phyloP scores from a whole-genome alignment of 2,329 filamentous ascomycete species.

The Neonectria hederae region DNA sequence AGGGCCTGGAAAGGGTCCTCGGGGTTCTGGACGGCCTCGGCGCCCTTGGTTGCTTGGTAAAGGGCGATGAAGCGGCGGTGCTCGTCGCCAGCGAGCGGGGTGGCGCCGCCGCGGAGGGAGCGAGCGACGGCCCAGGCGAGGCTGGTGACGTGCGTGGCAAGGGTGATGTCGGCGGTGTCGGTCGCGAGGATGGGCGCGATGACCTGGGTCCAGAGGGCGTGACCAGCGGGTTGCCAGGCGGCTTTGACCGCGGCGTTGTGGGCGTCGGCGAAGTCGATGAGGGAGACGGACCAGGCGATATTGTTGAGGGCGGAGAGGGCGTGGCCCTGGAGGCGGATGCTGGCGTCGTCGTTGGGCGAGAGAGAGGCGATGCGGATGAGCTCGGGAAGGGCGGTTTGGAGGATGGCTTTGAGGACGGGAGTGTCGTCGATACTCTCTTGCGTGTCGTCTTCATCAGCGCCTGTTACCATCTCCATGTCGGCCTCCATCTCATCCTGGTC shows the following conservation, averaged over 20 bases:
- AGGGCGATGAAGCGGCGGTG: conserved; percentile 72
- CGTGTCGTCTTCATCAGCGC: conserved; percentile 54
- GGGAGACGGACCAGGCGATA: conserved; percentile 72
- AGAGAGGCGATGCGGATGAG: conserved; percentile 59
- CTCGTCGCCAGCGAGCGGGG: conserved; percentile 62
- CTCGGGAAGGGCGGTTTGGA: conserved; percentile 51
- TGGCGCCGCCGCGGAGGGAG: conserved; percentile 57
- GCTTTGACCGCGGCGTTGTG: conserved; percentile 61
- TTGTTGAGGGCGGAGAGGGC: conserved; percentile 72
- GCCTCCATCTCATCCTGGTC: conserved; percentile 66
- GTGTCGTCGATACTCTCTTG: conserved; percentile 58
- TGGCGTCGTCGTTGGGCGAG: conserved; percentile 52
- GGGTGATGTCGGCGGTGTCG: conserved; percentile 68
- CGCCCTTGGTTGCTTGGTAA: conserved; percentile 66
- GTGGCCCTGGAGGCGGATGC: conserved; percentile 58
- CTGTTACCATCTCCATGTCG: conserved; percentile 73
- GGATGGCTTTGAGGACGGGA: conserved; percentile 59
- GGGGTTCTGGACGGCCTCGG: conserved; percentile 37
- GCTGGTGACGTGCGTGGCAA: conserved; percentile 71
- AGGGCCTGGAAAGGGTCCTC: conserved; percentile 69
- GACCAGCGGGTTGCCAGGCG: conserved; percentile 64
- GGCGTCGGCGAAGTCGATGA: conserved; percentile 66
- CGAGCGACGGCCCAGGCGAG: conserved; percentile 73
- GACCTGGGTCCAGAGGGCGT: conserved; percentile 66
- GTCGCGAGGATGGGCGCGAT: conserved; percentile 66